Conservation (phyloP, 2,329 filamentous ascomycete species). For the Aspergillus glaucus region DNA sequence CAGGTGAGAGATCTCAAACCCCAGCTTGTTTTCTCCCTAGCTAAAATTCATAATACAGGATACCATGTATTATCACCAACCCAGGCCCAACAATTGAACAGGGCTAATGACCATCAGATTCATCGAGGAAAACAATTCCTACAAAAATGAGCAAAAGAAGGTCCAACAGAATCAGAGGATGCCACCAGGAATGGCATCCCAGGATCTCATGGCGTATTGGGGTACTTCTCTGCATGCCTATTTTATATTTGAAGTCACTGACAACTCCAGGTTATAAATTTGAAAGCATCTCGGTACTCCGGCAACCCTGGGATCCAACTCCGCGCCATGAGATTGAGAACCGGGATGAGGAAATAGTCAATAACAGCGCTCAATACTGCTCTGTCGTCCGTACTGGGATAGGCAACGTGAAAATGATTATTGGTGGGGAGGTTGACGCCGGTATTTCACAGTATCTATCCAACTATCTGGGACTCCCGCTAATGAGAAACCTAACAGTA, state of each 20-base stretch:
- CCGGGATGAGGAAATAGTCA: conserved; percentile 65
- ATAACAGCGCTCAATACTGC: conserved; percentile 92
- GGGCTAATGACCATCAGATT: conserved; percentile 53
- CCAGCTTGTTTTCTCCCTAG: not conserved
- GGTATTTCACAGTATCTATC: conserved; percentile 44
- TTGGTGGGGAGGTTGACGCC: conserved; percentile 91
- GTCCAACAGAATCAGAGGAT: conserved; percentile 49
- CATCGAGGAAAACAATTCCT: conserved; percentile 81
- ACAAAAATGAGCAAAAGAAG: conserved; percentile 58
- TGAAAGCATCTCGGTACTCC: conserved; percentile 74
- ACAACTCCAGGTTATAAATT: conserved; percentile 78
- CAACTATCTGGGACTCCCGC: not conserved
- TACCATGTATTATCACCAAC: conserved; percentile 41
- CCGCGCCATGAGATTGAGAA: conserved; percentile 71
- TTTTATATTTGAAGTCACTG: conserved; percentile 1
- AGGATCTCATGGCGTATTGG: conserved; percentile 88
- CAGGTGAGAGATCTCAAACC: conserved; percentile 53
- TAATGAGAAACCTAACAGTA: conserved; percentile 43
- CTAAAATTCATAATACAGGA: conserved; percentile 33
- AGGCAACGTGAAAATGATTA: conserved; percentile 64
- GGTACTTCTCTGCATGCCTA: conserved; percentile 45
- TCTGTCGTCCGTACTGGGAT: conserved; percentile 87
- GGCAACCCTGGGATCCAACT: conserved; percentile 65
- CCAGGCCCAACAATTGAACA: not conserved
- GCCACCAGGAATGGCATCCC: conserved; percentile 53